These are phyloP conservation scores for Colletotrichum shisoi DNA, from an alignment of 2,329 filamentous ascomycete genomes.

Conservation along the genomic window DNA sequence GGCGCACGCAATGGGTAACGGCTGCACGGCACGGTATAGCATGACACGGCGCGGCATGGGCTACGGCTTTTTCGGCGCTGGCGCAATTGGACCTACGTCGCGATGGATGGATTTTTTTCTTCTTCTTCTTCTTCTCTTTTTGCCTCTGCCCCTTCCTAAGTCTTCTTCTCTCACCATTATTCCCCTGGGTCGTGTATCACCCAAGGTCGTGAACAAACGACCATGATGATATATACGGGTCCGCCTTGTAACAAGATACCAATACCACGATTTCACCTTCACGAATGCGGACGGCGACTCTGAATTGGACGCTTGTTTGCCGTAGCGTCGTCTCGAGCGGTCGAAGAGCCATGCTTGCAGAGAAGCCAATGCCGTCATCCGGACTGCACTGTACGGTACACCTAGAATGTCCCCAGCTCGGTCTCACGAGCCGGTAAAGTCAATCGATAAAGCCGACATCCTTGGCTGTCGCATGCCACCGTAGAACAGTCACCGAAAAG, in stretches of 20 bases:
- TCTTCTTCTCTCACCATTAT: background rate
- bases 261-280: background rate
- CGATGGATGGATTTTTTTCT: background rate
- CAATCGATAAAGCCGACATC: background rate
- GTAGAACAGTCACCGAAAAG: background rate
- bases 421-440: background rate
- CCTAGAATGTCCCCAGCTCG: too few relatives aligned
- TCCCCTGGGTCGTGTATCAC: background rate
- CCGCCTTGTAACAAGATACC: background rate
- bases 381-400: too few relatives aligned
- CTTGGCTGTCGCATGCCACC: background rate
- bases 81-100: background rate
- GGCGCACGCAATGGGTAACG: too few relatives aligned
- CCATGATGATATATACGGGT: background rate
- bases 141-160: background rate
- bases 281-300: too few relatives aligned
- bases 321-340: too few relatives aligned
- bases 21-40: too few relatives aligned
- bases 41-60: background rate
- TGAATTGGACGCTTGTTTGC: too few relatives aligned
- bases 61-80: slow-evolving; percentile 17
- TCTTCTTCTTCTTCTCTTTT: background rate
- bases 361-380: too few relatives aligned
- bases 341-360: too few relatives aligned
- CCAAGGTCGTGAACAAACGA: background rate